Evolutionary conservation across 371 early-diverging fungal species (phyloP).

Genomic region (Phascolomyces articulosus): DNA sequence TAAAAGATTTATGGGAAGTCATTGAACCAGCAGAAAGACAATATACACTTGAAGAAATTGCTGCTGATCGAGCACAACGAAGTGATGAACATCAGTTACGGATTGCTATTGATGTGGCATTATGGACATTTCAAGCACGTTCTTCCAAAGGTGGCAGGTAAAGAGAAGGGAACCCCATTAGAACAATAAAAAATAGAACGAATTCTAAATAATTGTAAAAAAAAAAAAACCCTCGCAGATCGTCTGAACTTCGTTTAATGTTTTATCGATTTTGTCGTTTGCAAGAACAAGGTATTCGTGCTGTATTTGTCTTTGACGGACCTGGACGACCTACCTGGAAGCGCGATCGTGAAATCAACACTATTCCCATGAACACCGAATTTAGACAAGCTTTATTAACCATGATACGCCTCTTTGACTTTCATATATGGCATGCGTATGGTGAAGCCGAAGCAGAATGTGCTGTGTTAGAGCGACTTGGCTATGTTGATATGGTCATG

Average conservation of each 20-base stretch:
- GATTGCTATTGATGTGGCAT: constrained; percentile 39
- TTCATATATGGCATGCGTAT: constrained; percentile 34
- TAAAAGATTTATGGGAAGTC: constrained; percentile 17
- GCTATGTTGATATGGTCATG: constrained; percentile 36
- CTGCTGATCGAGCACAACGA: constrained; percentile 39
- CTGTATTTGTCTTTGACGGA: constrained; percentile 51
- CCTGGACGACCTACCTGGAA: constrained; percentile 30
- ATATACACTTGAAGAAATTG: constrained; percentile 91
- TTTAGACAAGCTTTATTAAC: constrained; percentile 12
- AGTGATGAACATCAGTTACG: constrained; percentile 13
- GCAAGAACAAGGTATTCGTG: constrained; percentile 36
- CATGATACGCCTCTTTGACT: constrained; percentile 31
- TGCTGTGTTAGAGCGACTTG: constrained; percentile 34
- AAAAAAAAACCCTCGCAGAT: constrained; percentile 8
- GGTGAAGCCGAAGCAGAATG: constrained; percentile 56
- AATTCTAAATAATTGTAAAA: neutral
- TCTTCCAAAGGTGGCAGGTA: constrained; percentile 30
- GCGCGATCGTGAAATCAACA: constrained; percentile 27
- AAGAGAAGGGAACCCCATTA: too few species aligned
- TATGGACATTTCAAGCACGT: constrained; percentile 34
- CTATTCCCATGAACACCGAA: constrained; percentile 7
- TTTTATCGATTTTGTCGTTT: constrained; percentile 39
- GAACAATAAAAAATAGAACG: neutral
- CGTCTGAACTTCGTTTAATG: constrained; percentile 24
- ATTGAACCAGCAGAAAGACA: constrained; percentile 9